Evolutionary conservation across 2,329 filamentous ascomycete genomes (phyloP).

Genomic region (Scedosporium apiospermum): DNA sequence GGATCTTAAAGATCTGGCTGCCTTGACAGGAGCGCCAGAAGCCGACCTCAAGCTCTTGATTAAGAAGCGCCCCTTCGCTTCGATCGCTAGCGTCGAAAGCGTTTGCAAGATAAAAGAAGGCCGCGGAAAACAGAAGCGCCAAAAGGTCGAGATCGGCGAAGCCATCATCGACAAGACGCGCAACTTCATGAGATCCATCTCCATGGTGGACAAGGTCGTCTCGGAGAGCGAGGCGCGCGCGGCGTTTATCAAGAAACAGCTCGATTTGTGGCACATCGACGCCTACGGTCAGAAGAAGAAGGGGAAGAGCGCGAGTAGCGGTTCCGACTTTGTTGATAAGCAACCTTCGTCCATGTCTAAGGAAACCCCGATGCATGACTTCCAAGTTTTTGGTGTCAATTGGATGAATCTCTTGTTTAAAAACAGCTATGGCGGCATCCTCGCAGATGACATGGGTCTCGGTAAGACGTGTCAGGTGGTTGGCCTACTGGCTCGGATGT

Average conservation of each 20-base stretch:
- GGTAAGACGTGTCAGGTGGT: constrained; percentile 98
- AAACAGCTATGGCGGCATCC: constrained; percentile 72
- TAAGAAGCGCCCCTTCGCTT: constrained; percentile 62
- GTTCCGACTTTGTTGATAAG: constrained; percentile 13
- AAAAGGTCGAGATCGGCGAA: constrained; percentile 40
- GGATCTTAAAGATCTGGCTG: constrained; percentile 63
- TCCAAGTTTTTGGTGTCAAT: constrained; percentile 89
- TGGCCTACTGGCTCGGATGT: constrained; percentile 75
- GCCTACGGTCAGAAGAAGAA: constrained; percentile 27
- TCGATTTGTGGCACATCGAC: constrained; percentile 40
- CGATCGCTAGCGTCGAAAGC: constrained; percentile 45
- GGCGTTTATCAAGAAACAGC: constrained; percentile 38
- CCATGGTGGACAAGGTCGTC: constrained; percentile 76
- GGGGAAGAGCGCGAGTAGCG: constrained; percentile 17
- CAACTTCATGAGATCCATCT: constrained; percentile 71
- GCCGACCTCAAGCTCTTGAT: constrained; percentile 61
- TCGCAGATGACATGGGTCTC: constrained; percentile 94
- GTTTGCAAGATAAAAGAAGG: constrained; percentile 47
- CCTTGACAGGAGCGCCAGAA: constrained; percentile 68
- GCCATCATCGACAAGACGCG: constrained; percentile 41
- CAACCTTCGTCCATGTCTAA: constrained; percentile 74
- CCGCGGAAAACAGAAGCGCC: constrained; percentile 24
- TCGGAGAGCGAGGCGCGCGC: constrained; percentile 65
- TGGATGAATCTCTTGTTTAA: constrained; percentile 83
- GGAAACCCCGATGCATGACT: constrained; percentile 75